Conservation (phyloP, 2,329 filamentous ascomycete genomes). For the Blastomyces silverae region DNA sequence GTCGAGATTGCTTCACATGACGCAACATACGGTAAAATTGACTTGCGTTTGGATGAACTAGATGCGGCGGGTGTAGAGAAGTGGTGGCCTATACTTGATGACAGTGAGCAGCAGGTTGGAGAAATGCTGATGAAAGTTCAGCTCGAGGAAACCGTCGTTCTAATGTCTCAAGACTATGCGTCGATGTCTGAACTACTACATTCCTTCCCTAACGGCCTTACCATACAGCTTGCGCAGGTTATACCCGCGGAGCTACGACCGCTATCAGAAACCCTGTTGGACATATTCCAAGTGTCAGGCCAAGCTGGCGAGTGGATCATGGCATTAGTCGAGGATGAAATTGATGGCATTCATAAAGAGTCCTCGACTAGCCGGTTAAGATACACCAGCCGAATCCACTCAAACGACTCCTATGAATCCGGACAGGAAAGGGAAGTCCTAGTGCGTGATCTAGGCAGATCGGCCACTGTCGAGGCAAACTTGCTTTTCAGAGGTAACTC, state of each 20-base stretch:
- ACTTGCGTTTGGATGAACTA: constrained; percentile 71
- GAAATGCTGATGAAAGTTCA: constrained; percentile 77
- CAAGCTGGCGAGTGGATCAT: constrained; percentile 83
- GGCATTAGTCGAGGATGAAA: constrained; percentile 90
- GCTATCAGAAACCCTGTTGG: constrained; percentile 79
- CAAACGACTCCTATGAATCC: constrained; percentile 53
- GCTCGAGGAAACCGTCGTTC: constrained; percentile 81
- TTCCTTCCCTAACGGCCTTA: constrained; percentile 74
- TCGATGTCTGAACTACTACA: constrained; percentile 76
- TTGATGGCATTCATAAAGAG: constrained; percentile 84
- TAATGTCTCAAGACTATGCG: constrained; percentile 79
- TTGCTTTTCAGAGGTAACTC: constrained; percentile 93
- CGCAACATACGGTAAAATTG: constrained; percentile 54
- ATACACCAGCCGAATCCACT: constrained; percentile 58
- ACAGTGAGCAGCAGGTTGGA: constrained; percentile 67
- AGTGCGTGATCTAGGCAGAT: constrained; percentile 58
- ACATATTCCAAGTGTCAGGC: constrained; percentile 92
- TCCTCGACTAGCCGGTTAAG: constrained; percentile 58
- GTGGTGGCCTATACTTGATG: constrained; percentile 78
- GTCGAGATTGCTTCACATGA: constrained; percentile 45
- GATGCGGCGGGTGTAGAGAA: constrained; percentile 73
- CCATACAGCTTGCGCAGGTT: constrained; percentile 72
- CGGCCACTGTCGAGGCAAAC: constrained; percentile 72
- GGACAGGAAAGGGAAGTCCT: constrained; percentile 53
- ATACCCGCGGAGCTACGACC: constrained; percentile 69